Conservation (phyloP, 2,329 filamentous ascomycete genomes). For the Chrysosporium queenslandicum region DNA sequence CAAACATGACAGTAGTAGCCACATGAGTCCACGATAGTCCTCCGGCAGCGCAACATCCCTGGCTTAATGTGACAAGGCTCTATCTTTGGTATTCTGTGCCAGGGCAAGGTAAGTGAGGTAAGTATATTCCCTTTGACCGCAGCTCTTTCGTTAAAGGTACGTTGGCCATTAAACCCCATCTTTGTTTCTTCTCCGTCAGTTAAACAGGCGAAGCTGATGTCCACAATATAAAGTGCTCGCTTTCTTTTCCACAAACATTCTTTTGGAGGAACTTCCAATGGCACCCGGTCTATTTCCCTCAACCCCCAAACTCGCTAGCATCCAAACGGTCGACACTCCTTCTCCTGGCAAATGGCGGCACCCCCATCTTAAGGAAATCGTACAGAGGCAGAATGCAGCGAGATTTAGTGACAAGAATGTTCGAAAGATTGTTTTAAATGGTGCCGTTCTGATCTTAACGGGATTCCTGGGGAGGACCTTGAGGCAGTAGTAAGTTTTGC, state of each 20-base stretch:
- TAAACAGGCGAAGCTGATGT: neutral
- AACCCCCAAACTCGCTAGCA: conserved; percentile 31
- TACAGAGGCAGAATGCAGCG: conserved; percentile 63
- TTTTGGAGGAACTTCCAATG: conserved; percentile 25
- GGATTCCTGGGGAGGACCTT: conserved; percentile 37
- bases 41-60: neutral
- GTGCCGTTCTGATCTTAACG: conserved; percentile 43
- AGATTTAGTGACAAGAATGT: conserved; percentile 72
- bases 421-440: conserved; percentile 58
- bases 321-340: conserved; percentile 22
- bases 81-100: neutral
- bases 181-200: neutral
- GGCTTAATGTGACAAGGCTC: neutral
- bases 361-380: conserved; percentile 78
- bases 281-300: conserved; percentile 32
- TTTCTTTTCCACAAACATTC: conserved; percentile 1
- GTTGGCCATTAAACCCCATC: conserved; percentile 3
- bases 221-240: neutral
- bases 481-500: conserved; percentile 28
- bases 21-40: neutral
- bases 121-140: conserved; percentile 15
- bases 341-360: conserved; percentile 78
- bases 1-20: conserved; percentile 6
- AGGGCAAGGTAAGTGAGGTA: conserved; percentile 16
- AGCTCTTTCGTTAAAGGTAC: conserved; percentile 17